phyloP scores from a whole-genome alignment of 768 basidiomycete genomes.

The Antrodiella citrinella region DNA sequence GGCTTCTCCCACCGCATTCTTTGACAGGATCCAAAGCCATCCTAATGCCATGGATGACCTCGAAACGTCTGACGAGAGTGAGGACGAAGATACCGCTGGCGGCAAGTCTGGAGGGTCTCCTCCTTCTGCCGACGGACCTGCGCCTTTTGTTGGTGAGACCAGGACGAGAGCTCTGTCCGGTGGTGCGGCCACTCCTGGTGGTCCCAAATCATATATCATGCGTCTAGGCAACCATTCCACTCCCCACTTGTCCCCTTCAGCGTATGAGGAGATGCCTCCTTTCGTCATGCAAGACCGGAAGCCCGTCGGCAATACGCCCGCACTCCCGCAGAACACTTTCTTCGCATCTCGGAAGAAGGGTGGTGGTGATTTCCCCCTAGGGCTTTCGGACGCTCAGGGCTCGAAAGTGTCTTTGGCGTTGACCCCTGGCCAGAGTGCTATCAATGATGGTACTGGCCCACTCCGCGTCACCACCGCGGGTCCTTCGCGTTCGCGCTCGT shows the following conservation, averaged over 20 bases:
- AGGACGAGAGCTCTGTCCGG: background rate
- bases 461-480: background rate
- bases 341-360: slow-evolving; percentile 37
- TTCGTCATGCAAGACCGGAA: no score
- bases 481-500: background rate
- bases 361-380: background rate
- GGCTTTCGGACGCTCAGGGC: background rate
- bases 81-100: background rate
- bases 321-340: slow-evolving; percentile 27
- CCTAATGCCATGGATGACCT: slow-evolving; percentile 69
- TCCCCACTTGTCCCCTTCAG: slow-evolving; percentile 43
- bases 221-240: slow-evolving; percentile 61
- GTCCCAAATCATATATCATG: slow-evolving; percentile 41
- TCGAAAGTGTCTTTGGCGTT: background rate
- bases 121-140: background rate
- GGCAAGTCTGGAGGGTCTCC: background rate
- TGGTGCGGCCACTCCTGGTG: background rate
- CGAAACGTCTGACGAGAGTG: slow-evolving; percentile 39
- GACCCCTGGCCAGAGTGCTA: background rate
- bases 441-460: background rate
- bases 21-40: slow-evolving; percentile 64
- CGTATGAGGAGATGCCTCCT: no score
- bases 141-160: background rate
- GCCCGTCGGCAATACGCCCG: background rate
- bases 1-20: slow-evolving; percentile 62